These are phyloP conservation scores for Exophiala calicioides DNA, from an alignment of 2,329 filamentous ascomycete genomes.

Conservation along the genomic window DNA sequence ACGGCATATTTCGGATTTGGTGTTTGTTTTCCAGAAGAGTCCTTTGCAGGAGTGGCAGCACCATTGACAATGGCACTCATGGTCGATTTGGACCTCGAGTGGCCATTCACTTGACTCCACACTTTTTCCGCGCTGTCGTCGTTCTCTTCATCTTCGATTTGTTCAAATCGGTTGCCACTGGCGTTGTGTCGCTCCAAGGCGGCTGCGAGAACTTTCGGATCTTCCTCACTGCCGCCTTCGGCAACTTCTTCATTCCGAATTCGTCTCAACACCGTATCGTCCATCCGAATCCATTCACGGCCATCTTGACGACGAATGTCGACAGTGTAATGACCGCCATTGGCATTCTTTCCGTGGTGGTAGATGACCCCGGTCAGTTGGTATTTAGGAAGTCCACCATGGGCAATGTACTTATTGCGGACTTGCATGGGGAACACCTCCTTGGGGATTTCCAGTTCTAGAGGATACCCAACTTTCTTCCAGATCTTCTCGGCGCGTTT, in stretches of 20 bases:
- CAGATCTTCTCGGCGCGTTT: conserved; percentile 92
- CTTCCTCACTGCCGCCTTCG: conserved; percentile 79
- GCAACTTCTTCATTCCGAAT: conserved; percentile 87
- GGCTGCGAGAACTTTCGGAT: conserved; percentile 66
- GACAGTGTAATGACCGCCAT: conserved; percentile 96
- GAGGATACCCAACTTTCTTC: conserved; percentile 94
- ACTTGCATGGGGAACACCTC: conserved; percentile 81
- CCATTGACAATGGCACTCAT: conserved; percentile 59
- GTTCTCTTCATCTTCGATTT: conserved; percentile 66
- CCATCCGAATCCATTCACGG: conserved; percentile 92
- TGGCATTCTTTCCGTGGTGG: conserved; percentile 95
- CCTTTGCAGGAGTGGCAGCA: conserved; percentile 54
- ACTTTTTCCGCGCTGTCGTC: conserved; percentile 55
- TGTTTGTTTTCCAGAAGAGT: conserved; percentile 58
- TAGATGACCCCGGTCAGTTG: conserved; percentile 88
- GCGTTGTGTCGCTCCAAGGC: conserved; percentile 65
- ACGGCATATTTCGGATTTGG: conserved; percentile 59
- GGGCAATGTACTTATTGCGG: conserved; percentile 64
- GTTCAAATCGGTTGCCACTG: conserved; percentile 72
- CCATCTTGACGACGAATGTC: conserved; percentile 92
- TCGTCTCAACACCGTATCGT: conserved; percentile 86
- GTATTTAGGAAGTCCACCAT: conserved; percentile 77
- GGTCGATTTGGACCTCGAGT: conserved; percentile 70
- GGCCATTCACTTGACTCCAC: conserved; percentile 85
- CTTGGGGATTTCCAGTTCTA: conserved; percentile 89